These are phyloP conservation scores for Mycogone perniciosa DNA, from an alignment of 2,329 filamentous ascomycete genomes.

Conservation along the genomic window DNA sequence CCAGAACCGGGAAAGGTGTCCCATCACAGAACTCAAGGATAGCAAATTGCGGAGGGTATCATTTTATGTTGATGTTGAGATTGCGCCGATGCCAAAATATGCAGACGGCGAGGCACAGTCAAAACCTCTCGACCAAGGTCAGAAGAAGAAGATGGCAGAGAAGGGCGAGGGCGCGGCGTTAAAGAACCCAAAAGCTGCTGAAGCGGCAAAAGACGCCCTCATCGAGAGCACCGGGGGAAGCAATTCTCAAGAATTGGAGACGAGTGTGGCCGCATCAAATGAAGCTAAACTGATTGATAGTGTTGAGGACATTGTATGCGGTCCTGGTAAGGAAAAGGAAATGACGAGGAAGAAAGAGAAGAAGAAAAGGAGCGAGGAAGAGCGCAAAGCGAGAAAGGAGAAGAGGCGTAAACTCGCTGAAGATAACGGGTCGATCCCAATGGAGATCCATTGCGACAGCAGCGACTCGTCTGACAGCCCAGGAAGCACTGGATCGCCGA, in stretches of 20 bases:
- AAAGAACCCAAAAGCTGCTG: constrained; percentile 57
- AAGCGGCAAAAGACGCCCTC: constrained; percentile 40
- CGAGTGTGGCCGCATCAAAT: constrained; percentile 25
- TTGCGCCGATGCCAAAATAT: constrained; percentile 80
- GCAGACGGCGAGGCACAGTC: constrained; percentile 48
- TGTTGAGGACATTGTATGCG: constrained; percentile 10
- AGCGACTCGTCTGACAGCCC: constrained; percentile 44
- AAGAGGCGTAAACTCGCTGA: constrained; percentile 79
- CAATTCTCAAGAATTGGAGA: constrained; percentile 34
- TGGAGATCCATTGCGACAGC: constrained; percentile 71
- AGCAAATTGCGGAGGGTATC: constrained; percentile 80
- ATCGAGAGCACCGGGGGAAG: constrained; percentile 37
- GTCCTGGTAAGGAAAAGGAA: constrained; percentile 29
- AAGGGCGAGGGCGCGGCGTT: constrained; percentile 68
- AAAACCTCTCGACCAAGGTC: constrained; percentile 40
- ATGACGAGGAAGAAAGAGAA: constrained; percentile 78
- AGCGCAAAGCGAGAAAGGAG: constrained; percentile 86
- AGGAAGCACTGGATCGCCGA: constrained; percentile 18
- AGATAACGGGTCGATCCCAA: constrained; percentile 77
- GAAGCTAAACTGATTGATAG: constrained; percentile 21
- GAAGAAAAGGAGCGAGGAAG: constrained; percentile 90
- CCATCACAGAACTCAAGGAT: constrained; percentile 70
- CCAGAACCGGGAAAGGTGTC: constrained; percentile 68
- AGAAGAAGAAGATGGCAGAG: constrained; percentile 59
- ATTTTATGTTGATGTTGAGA: constrained; percentile 96